Base-by-base conservation (phyloP, 2,329 filamentous ascomycete species). In the Talaromyces atroroseus region DNA sequence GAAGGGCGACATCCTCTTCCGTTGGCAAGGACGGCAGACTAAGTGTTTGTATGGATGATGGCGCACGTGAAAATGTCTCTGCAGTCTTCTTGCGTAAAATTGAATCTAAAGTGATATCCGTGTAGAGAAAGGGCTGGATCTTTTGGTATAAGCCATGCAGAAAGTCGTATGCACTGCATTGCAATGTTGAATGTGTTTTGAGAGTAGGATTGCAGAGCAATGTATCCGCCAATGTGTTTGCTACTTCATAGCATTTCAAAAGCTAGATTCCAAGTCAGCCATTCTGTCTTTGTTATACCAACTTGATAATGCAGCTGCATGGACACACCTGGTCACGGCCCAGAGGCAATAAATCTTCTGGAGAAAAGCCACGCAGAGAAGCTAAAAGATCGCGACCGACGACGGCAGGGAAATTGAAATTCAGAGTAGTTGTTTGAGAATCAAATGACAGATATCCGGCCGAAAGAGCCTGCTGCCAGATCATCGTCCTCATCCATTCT, bases 401-500 rank as follows among this genome's bases (percentile, higher is more conserved):
- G 38, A 61, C 45, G 1, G 60, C 59, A 6, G 67, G 67, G 42
- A 68, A 68, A 1, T 40, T 55, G 50, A 69, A 69, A 0, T 60
- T 64, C 62, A 68, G 59, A 5, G 66, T 52, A 20, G 58, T 53
- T 4, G 36, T 48, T n/a, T 56, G 51, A 1, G 64, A 59, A 6
- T 59, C 56, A 7, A 67, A 68, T 6, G 67, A 69, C 2, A 69
- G 48, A 16, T 68, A 54, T 2, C 62, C 62, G 40, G 57, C 46
- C 3, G 64, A 64, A 3, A 69, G 51, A 16, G 66, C 67, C 26
- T 67, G 58, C 26, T 68, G 67, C 67, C 67, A 69, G 20, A 69
- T 57, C 7, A 69, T 69, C 1, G 63, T 68, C 24, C 66, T 61
- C 67, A 69, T 69, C 67, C 67, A 69, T 56, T 68, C 61, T 47